Evolutionary conservation across 495 filamentous ascomycete species (phyloP), one percentile per base, ranked within the genome.

Genomic region (Penicillium chermesinum): DNA sequence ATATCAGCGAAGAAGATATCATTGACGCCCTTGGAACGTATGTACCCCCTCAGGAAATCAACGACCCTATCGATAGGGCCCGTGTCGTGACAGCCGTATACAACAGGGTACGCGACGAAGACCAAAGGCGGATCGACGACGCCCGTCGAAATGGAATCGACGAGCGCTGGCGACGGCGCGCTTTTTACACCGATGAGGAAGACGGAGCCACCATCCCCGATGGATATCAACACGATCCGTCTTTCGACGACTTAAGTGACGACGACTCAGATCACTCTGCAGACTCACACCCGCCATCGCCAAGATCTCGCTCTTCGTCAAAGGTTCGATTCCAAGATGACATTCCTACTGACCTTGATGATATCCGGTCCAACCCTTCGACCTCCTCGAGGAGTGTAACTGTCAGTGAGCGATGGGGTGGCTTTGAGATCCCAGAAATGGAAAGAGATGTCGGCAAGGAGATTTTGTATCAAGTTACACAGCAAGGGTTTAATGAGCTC

Each of bases 401-500:
- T 17, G 62, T 80, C 36, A 74, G 75, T 7, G 87, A 93, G 61
- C 74, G 88, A 32, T 91, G 87, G 88, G 88, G 83, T 30, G 88
- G 82, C 7, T 87, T 87, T 57, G 87, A 90, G 51, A 84, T 88
- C 10, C 86, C 87, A 7, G 86, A 88, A 41, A 81, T 82, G 13
- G 91, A 95, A 56, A 76, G 72, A 53, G 89, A 95, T 58, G 80
- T 86, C 7, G 89, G 89, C 22, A 88, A 86, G 52, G 93, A 97
- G 57, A 81, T 95, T 13, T 71, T 97, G 6, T 96, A 93, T 57
- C 88, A 95, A 59, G 82, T 91, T 14, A 87, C 86, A 0, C 88
- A 95, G 57, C 84, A 95, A 58, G 89, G 86, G 1, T 85, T 95
- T 64, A 96, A 96, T 58, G 89, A 97, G 63, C 71, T 97, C 3